Conservation (phyloP, 371 early-diverging fungal species). For the Circinella umbellata region DNA sequence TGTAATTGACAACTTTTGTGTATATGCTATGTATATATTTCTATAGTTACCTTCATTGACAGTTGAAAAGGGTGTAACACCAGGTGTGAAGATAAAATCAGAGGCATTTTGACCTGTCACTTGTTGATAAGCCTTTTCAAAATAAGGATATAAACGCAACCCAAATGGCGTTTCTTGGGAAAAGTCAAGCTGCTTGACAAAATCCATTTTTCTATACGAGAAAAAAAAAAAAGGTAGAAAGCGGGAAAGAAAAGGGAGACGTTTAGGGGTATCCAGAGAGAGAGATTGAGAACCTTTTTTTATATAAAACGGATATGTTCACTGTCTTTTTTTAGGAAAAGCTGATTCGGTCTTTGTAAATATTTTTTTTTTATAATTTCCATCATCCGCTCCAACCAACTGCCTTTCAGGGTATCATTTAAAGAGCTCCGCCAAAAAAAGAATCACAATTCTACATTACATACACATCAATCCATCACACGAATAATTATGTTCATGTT, state of each 20-base stretch:
- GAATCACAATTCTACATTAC: too few relatives aligned
- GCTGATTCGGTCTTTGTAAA: too few relatives aligned
- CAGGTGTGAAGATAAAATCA: constrained; percentile 26
- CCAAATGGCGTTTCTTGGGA: constrained; percentile 32
- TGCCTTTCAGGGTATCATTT: too few relatives aligned
- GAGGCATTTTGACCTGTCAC: constrained; percentile 26
- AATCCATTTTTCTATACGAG: constrained; percentile 8
- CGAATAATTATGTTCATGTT: too few relatives aligned
- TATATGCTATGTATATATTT: not conserved
- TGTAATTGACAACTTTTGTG: not conserved
- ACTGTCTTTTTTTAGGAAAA: too few relatives aligned
- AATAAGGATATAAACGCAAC: constrained; percentile 24
- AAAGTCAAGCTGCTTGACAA: constrained; percentile 24
- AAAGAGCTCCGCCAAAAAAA: too few relatives aligned
- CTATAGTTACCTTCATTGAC: constrained; percentile 43
- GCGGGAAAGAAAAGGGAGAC: not conserved
- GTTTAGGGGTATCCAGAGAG: not conserved
- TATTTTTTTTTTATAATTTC: too few relatives aligned
- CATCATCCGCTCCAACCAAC: too few relatives aligned
- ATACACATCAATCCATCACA: too few relatives aligned
- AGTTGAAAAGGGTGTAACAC: constrained; percentile 36
- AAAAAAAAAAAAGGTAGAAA: not conserved
- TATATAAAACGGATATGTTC: too few relatives aligned
- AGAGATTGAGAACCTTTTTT: too few relatives aligned
- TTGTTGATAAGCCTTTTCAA: constrained; percentile 30